phyloP scores from a whole-genome alignment of 495 filamentous ascomycete genomes.

The Lasiosphaeria hispida region DNA sequence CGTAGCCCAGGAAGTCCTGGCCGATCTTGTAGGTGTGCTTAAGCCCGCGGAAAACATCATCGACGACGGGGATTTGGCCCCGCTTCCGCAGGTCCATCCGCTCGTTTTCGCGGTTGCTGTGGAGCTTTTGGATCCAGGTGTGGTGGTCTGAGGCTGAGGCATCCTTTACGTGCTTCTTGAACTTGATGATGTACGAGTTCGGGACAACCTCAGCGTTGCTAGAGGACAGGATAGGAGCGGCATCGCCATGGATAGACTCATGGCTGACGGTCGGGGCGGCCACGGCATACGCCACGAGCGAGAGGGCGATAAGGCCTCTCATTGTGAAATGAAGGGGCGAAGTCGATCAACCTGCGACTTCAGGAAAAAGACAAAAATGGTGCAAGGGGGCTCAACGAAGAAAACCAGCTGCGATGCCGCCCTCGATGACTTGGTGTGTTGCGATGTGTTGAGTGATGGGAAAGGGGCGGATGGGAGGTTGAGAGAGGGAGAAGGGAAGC shows the following conservation, averaged over 20 bases:
- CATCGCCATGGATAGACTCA: constrained; percentile 78
- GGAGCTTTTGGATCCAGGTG: constrained; percentile 87
- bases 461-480: constrained; percentile 39
- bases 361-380: constrained; percentile 24
- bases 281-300: constrained; percentile 63
- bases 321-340: constrained; percentile 54
- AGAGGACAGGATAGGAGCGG: constrained; percentile 85
- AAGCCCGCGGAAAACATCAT: constrained; percentile 74
- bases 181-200: constrained; percentile 95
- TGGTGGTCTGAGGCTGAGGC: constrained; percentile 72
- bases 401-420: constrained; percentile 30
- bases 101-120: constrained; percentile 55
- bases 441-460: constrained; percentile 41
- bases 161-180: constrained; percentile 88
- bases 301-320: constrained; percentile 68
- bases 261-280: constrained; percentile 73
- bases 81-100: constrained; percentile 87
- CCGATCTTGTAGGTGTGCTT: constrained; percentile 96
- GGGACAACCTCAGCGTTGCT: constrained; percentile 69
- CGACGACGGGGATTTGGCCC: constrained; percentile 67
- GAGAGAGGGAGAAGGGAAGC: constrained; percentile 29
- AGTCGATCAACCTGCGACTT: constrained; percentile 47
- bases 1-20: constrained; percentile 80
- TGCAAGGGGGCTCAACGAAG: constrained; percentile 21
- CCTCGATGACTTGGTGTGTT: constrained; percentile 23